Conservation (phyloP, 352 stramenopile genomes). For the Globisporangium uncinulatum region DNA sequence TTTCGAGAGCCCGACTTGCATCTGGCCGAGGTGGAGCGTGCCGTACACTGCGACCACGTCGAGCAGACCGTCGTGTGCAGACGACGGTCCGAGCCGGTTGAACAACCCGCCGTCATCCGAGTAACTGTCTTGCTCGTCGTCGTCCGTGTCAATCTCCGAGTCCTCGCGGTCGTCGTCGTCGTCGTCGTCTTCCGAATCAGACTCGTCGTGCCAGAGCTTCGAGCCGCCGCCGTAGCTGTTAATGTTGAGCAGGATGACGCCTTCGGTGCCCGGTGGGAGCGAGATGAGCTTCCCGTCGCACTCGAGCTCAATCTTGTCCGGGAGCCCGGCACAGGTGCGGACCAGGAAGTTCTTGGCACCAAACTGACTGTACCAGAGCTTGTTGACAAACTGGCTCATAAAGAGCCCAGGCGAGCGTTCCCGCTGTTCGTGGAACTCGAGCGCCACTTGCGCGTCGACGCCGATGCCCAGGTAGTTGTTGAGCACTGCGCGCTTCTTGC, state of each 20-base stretch:
- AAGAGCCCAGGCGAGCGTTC: slow-evolving; percentile 85
- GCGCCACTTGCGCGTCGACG: slow-evolving; percentile 86
- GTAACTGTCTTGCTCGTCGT: slow-evolving; percentile 25
- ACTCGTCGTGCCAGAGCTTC: slow-evolving; percentile 85
- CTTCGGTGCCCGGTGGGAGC: slow-evolving; percentile 72
- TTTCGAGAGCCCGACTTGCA: slow-evolving; percentile 86
- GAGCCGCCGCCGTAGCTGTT: slow-evolving; percentile 85
- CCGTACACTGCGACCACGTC: slow-evolving; percentile 93
- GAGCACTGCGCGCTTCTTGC: slow-evolving; percentile 53
- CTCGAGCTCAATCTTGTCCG: slow-evolving; percentile 67
- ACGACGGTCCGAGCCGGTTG: slow-evolving; percentile 44
- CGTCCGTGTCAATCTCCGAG: slow-evolving; percentile 32
- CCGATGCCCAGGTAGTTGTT: slow-evolving; percentile 87
- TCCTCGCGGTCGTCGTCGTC: slow-evolving; percentile 12
- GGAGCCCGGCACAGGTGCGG: slow-evolving; percentile 70
- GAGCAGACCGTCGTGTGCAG: slow-evolving; percentile 87
- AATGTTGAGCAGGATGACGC: slow-evolving; percentile 87
- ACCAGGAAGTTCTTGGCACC: slow-evolving; percentile 86
- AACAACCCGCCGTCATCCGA: slow-evolving; percentile 22
- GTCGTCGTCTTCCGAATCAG: slow-evolving; percentile 38
- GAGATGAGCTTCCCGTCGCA: slow-evolving; percentile 72
- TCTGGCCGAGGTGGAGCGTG: slow-evolving; percentile 92
- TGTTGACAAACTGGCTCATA: slow-evolving; percentile 89
- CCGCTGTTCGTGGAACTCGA: slow-evolving; percentile 89
- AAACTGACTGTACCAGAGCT: slow-evolving; percentile 89